Conservation (phyloP, 495 filamentous ascomycete genomes). For the Penicillium pulvis region DNA sequence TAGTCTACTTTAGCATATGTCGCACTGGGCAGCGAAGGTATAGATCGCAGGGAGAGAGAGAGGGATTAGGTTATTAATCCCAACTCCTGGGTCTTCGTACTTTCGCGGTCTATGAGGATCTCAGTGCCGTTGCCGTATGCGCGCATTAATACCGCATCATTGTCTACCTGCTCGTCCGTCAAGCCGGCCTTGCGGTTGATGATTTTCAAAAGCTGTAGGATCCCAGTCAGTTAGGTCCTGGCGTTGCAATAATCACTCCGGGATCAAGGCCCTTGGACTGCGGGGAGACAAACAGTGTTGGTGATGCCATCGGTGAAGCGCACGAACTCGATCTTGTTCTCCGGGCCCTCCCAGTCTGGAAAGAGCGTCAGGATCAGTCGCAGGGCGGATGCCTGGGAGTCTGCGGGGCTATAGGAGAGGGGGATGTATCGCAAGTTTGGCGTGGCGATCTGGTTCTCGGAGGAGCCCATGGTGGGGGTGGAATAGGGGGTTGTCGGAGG, state of each 20-base stretch:
- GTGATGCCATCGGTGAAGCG: slow-evolving; percentile 98
- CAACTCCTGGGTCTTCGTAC: slow-evolving; percentile 54
- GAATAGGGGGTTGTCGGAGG: slow-evolving; percentile 5
- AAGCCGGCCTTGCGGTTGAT: slow-evolving; percentile 78
- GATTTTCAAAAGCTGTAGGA: slow-evolving; percentile 72
- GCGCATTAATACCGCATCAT: slow-evolving; percentile 84
- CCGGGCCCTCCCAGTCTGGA: slow-evolving; percentile 77
- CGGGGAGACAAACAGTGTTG: slow-evolving; percentile 70
- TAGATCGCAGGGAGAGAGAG: slow-evolving; percentile 9
- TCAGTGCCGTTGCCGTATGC: slow-evolving; percentile 95
- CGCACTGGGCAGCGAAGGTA: slow-evolving; percentile 34
- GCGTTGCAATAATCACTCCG: not conserved
- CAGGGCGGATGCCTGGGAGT: slow-evolving; percentile 74
- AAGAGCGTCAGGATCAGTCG: slow-evolving; percentile 76
- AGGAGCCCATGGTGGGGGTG: slow-evolving; percentile 34
- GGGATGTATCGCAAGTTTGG: slow-evolving; percentile 60
- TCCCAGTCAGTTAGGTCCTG: not conserved
- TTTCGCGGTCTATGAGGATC: slow-evolving; percentile 93
- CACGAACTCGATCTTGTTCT: slow-evolving; percentile 81
- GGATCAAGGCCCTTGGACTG: slow-evolving; percentile 7
- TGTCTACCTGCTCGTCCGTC: slow-evolving; percentile 75
- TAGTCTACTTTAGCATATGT: slow-evolving; percentile 42
- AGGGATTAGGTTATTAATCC: slow-evolving; percentile 7
- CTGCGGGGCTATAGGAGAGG: slow-evolving; percentile 71
- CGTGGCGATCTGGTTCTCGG: slow-evolving; percentile 23